Percentiles rank a stretch among this genome's conserved stretches.
Evolutionary conservation across 2,329 filamentous ascomycete species (phyloP).

Genomic region (Calycina marina): DNA sequence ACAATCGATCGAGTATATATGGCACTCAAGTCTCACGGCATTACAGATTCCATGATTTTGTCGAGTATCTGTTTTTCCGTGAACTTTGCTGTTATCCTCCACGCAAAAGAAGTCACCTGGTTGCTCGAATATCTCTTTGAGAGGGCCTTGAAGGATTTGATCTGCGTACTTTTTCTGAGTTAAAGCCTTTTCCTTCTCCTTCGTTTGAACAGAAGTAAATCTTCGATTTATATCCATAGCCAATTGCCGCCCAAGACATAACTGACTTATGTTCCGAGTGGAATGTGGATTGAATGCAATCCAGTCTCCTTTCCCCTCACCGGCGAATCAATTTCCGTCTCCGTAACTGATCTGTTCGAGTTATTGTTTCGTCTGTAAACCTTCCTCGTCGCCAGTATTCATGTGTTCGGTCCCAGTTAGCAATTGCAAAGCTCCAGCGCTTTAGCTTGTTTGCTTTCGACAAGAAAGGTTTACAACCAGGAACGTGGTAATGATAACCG

Average conservation of each 20-base stretch:
- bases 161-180: constrained; percentile 8
- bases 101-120: constrained; percentile 6
- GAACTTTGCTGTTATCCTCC: constrained; percentile 5
- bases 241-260: constrained; percentile 5
- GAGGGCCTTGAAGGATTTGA: constrained; percentile 5
- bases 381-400: too few relatives aligned
- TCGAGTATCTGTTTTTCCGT: constrained; percentile 7
- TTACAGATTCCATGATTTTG: constrained; percentile 8
- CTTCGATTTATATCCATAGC: constrained; percentile 7
- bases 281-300: constrained; percentile 9
- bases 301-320: too few relatives aligned
- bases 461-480: too few relatives aligned
- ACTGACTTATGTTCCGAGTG: constrained; percentile 3
- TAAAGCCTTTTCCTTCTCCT: constrained; percentile 11
- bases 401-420: too few relatives aligned
- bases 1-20: constrained; percentile 7
- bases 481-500: too few relatives aligned
- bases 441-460: too few relatives aligned
- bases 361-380: too few relatives aligned
- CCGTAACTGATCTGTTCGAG: too few relatives aligned
- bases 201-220: constrained; percentile 6
- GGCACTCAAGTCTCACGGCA: constrained; percentile 5
- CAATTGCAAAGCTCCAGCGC: too few relatives aligned
- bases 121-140: constrained; percentile 6
- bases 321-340: too few relatives aligned